A percentile compares a stretch with the other conserved stretches of the same genome.
Evolutionary conservation across 129 eudicot genomes (phyloP).

Genomic region (Saposhnikovia divaricata): DNA sequence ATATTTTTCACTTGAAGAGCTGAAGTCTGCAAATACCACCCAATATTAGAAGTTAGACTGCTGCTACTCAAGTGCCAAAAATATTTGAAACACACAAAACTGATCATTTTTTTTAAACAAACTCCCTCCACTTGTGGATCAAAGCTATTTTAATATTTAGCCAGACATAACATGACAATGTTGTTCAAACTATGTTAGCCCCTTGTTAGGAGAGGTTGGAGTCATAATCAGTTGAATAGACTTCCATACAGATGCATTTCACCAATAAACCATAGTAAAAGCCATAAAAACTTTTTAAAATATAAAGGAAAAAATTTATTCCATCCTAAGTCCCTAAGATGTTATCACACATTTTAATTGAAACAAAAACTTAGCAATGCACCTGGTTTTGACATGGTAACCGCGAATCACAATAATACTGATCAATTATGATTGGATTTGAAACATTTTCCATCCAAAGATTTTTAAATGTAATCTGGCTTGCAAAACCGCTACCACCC

Average conservation of each 20-base stretch:
- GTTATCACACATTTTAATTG: background rate
- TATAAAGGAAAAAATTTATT: background rate
- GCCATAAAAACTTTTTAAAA: background rate
- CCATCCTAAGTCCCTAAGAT: background rate
- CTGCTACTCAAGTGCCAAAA: background rate
- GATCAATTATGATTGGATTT: conserved; percentile 83
- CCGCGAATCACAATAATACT: conserved; percentile 74
- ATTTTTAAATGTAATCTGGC: conserved; percentile 48
- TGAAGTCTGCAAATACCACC: conserved; percentile 47
- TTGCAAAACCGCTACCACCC: conserved; percentile 87
- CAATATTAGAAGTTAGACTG: conserved; percentile 4
- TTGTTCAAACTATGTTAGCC: background rate
- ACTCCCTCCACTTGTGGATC: background rate
- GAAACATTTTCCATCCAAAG: conserved; percentile 75
- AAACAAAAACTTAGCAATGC: background rate
- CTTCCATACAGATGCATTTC: background rate
- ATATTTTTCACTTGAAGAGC: conserved; percentile 40
- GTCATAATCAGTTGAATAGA: background rate
- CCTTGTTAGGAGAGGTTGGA: background rate
- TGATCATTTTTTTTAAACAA: background rate
- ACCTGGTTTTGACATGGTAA: conserved; percentile 71
- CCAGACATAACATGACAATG: background rate
- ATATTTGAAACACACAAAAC: background rate
- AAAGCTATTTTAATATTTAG: background rate
- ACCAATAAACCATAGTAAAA: background rate